Evolutionary conservation across 768 basidiomycete species (phyloP).

Genomic region (Mycena latifolia): DNA sequence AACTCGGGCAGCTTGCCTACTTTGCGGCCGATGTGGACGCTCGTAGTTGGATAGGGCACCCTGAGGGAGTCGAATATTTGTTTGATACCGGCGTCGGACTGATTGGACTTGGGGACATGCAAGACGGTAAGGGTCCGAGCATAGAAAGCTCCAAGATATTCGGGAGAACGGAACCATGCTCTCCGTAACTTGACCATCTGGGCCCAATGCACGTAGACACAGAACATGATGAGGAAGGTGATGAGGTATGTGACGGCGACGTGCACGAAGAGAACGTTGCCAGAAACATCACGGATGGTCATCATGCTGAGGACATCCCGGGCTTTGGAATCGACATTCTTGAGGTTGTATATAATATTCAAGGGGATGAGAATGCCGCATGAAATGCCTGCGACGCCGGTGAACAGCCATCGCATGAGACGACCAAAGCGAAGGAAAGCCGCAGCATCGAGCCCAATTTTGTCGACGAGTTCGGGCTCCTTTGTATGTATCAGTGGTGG

Average conservation of each 20-base stretch:
- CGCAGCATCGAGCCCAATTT: constrained; percentile 94
- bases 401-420: constrained; percentile 84
- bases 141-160: constrained; percentile 92
- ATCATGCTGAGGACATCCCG: constrained; percentile 82
- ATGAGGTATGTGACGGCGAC: constrained; percentile 87
- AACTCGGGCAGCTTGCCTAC: constrained; percentile 92
- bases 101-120: constrained; percentile 82
- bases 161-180: constrained; percentile 91
- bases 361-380: constrained; percentile 88
- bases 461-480: constrained; percentile 90
- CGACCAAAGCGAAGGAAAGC: constrained; percentile 94
- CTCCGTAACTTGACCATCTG: constrained; percentile 84
- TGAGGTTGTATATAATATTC: constrained; percentile 87
- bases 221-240: constrained; percentile 77
- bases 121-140: constrained; percentile 91
- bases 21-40: constrained; percentile 89
- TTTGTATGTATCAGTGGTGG: constrained; percentile 86
- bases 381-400: constrained; percentile 70
- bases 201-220: constrained; percentile 81
- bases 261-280: constrained; percentile 83
- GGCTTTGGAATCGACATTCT: constrained; percentile 51
- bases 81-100: constrained; percentile 88
- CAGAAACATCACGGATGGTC: constrained; percentile 87
- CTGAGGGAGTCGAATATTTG: constrained; percentile 79
- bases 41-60: constrained; percentile 92